Percentiles rank a stretch among this genome's conserved stretches.
Evolutionary conservation across 1,284 basidiomycete genomes (phyloP).

Genomic region (Psilocybe mexicana): DNA sequence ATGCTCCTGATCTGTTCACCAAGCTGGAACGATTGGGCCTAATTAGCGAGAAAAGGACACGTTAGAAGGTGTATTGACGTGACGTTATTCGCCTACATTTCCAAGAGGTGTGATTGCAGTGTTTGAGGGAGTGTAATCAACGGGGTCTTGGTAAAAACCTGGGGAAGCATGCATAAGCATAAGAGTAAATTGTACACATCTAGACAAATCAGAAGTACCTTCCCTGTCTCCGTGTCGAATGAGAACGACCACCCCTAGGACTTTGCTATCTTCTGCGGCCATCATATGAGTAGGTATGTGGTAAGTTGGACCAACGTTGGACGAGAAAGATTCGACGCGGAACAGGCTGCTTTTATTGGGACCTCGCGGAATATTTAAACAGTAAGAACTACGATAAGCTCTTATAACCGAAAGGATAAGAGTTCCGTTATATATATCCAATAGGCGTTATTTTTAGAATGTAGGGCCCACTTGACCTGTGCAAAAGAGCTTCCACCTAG

Average conservation of each 20-base stretch:
- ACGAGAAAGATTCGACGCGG: background rate
- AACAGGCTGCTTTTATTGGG: too few relatives aligned
- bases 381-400: too few relatives aligned
- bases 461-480: too few relatives aligned
- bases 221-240: conserved; percentile 37
- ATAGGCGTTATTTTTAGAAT: too few relatives aligned
- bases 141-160: conserved; percentile 68
- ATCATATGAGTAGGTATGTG: background rate
- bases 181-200: background rate
- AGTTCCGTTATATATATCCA: too few relatives aligned
- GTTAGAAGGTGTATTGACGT: conserved; percentile 14
- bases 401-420: too few relatives aligned
- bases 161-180: background rate
- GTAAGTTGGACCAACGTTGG: background rate
- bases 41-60: background rate
- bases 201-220: conserved; percentile 17
- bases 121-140: conserved; percentile 59
- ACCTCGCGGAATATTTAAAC: too few relatives aligned
- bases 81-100: conserved; percentile 46
- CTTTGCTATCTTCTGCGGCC: conserved; percentile 15
- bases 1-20: conserved; percentile 60
- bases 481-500: too few relatives aligned
- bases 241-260: conserved; percentile 35
- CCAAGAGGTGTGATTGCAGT: conserved; percentile 80
- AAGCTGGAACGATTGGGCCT: conserved; percentile 69